phyloP scores from a whole-genome alignment of 805 yeast genomes.

The Lachancea fermentati region DNA sequence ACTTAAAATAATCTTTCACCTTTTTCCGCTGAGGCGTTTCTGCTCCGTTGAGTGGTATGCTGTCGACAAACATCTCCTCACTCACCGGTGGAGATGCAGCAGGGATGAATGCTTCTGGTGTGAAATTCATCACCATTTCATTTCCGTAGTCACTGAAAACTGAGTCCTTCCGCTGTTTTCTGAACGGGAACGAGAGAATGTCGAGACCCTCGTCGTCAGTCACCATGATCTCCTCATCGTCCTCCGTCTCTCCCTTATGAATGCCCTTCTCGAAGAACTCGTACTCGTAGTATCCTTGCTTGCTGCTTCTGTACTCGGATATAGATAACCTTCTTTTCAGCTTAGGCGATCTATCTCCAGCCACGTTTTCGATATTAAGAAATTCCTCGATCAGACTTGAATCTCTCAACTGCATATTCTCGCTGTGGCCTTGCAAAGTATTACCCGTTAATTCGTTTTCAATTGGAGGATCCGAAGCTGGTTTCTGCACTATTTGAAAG shows the following conservation, averaged over 20 bases:
- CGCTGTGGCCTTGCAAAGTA: slow-evolving; percentile 19
- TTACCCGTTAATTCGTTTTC: slow-evolving; percentile 30
- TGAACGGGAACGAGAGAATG: slow-evolving; percentile 3
- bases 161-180: slow-evolving; percentile 8
- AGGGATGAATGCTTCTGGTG: slow-evolving; percentile 1
- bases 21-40: slow-evolving; percentile 14
- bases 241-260: background rate
- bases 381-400: slow-evolving; percentile 10
- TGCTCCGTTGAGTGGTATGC: slow-evolving; percentile 2
- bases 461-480: slow-evolving; percentile 10
- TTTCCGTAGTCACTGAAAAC: slow-evolving; percentile 9
- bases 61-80: background rate
- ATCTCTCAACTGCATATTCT: slow-evolving; percentile 2
- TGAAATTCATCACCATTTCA: slow-evolving; percentile 9
- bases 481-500: slow-evolving; percentile 15
- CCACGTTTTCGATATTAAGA: slow-evolving; percentile 6
- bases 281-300: slow-evolving; percentile 28
- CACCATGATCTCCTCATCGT: slow-evolving; percentile 9
- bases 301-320: slow-evolving; percentile 25
- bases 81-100: background rate
- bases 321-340: slow-evolving; percentile 25
- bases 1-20: slow-evolving; percentile 26
- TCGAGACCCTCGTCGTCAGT: slow-evolving; percentile 10
- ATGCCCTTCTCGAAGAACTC: slow-evolving; percentile 22
- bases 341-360: slow-evolving; percentile 2